A percentile compares a stretch with the other conserved stretches of the same genome.
These are phyloP conservation scores for Lobulomyces angularis DNA, from an alignment of 192 early-diverging fungal species.

Conservation along the genomic window DNA sequence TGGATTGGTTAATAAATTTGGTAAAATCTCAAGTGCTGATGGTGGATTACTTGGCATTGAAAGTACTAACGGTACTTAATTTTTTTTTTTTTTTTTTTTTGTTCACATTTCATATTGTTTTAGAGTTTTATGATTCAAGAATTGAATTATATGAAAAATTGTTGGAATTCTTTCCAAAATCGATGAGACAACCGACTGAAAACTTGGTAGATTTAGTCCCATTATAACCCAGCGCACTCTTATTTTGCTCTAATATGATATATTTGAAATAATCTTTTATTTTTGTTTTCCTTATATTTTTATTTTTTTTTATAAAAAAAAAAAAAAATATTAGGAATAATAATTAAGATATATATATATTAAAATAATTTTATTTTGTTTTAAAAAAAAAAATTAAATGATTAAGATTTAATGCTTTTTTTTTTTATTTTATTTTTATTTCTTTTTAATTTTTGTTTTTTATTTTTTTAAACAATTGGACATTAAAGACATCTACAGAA, in stretches of 20 bases:
- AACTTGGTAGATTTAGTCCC: conserved; percentile 58
- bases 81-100: conserved; percentile 12
- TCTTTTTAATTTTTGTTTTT: conserved; percentile 14
- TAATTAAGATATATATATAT: too few species aligned
- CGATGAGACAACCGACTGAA: conserved; percentile 60
- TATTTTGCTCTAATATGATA: too few species aligned
- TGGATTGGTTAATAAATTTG: neutral
- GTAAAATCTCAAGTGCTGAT: neutral
- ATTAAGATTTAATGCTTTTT: neutral
- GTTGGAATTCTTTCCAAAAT: conserved; percentile 60
- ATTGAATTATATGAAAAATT: conserved; percentile 56
- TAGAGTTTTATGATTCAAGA: conserved; percentile 28
- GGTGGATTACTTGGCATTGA: neutral
- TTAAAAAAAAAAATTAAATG: neutral
- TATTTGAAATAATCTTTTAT: too few species aligned
- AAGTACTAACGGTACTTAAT: conserved; percentile 1
- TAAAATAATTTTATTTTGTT: too few species aligned
- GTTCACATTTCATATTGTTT: neutral
- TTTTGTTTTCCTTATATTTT: too few species aligned
- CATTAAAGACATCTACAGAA: neutral
- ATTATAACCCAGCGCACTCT: too few species aligned
- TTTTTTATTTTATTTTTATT: too few species aligned
- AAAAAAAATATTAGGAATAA: too few species aligned
- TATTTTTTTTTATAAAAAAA: too few species aligned
- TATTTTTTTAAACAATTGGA: too few species aligned